Evolutionary conservation across 768 basidiomycete species (phyloP).

Genomic region (Mycena latifolia): DNA sequence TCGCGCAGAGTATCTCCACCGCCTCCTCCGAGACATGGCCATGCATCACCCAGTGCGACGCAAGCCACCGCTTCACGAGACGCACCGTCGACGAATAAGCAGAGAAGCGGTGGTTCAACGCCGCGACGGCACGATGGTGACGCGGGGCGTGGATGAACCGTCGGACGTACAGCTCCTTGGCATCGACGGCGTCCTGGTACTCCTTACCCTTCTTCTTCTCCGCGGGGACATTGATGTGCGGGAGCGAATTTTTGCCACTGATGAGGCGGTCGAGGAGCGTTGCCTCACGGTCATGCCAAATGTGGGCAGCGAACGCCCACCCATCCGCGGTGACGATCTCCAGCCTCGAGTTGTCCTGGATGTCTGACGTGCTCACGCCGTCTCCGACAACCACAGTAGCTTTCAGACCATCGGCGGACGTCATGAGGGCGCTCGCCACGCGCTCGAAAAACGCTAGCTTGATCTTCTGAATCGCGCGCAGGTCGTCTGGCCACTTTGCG

Average conservation of each 20-base stretch:
- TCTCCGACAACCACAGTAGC: constrained; percentile 73
- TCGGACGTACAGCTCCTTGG: constrained; percentile 71
- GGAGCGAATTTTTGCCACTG: constrained; percentile 56
- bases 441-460: constrained; percentile 94
- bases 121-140: constrained; percentile 87
- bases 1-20: constrained; percentile 88
- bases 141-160: constrained; percentile 84
- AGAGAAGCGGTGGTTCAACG: constrained; percentile 81
- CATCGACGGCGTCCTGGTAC: constrained; percentile 66
- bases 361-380: constrained; percentile 59
- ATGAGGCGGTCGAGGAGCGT: constrained; percentile 80
- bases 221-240: constrained; percentile 48
- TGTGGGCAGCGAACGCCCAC: constrained; percentile 87
- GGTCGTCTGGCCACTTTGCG: constrained; percentile 94
- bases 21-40: constrained; percentile 81
- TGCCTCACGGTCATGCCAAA: constrained; percentile 91
- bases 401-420: constrained; percentile 59
- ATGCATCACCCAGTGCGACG: constrained; percentile 88
- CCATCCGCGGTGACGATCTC: constrained; percentile 87
- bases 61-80: constrained; percentile 93
- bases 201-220: constrained; percentile 58
- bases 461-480: constrained; percentile 91
- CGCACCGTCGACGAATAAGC: constrained; percentile 90
- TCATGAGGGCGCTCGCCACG: constrained; percentile 76
- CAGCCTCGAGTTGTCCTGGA: constrained; percentile 77